Evolutionary conservation across 1,284 basidiomycete species (phyloP), one percentile per base, ranked within the genome.

Genomic region (Heterobasidion annosum): DNA sequence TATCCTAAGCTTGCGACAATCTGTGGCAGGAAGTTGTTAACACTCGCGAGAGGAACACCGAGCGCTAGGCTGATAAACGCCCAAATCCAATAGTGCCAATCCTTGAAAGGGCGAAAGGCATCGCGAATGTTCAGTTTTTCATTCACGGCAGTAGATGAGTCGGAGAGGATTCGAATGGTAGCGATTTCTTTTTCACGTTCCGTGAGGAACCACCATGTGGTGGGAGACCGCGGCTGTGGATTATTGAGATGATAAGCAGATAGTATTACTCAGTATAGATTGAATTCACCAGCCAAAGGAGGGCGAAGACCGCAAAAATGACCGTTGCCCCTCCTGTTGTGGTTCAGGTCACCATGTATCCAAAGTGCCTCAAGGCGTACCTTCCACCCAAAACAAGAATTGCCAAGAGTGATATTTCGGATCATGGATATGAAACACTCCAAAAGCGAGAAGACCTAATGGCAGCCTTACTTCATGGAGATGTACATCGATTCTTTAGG

Each of bases 1-100:
- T 78, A 79, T 6, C 77, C 74, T 37, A 80, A 66, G 53, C 77
- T 74, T 13, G 67, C 71, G 18, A 78, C 72, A 45, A 79, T 78
- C 59, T 79, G 71, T 13, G 76, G 76, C 19, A 79, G 65, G 58
- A 78, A 77, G 58, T 77, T 78, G 60, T 75, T 75, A 52, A 78
- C 75, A 43, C 73, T 74, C 8, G 76, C 74, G 42, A 71, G 63
- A 33, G 75, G 75, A 5, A 77, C 75, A 33, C 77, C 76, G 37
- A 78, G 69, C 12, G 72, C 74, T 32, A 77, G 59, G 53, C 68
- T 69, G 54, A 77, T 71, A 35, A 73, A 48, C 8, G 70, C 70
- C 70, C 73, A 73, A 25, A 70, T 45, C 66, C 72, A 74, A 56
- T 78, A 75, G 56, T 72, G 66, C 19, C 71, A 71, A 58, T 73